phyloP scores from a whole-genome alignment of 345 rosid genomes.

The Moringa oleifera region DNA sequence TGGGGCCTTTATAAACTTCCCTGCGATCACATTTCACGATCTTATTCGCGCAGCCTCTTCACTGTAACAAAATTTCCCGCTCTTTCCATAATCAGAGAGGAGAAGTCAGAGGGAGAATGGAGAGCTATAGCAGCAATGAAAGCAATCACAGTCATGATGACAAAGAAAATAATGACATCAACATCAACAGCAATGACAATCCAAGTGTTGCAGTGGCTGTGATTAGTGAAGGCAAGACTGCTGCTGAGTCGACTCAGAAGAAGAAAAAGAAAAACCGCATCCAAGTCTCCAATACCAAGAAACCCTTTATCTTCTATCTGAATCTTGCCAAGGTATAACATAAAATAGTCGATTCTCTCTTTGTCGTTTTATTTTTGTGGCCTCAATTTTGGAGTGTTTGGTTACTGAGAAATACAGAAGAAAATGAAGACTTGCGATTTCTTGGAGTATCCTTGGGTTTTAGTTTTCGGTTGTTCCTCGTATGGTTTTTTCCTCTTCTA shows the following conservation, averaged over 20 bases:
- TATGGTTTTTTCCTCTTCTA: not conserved
- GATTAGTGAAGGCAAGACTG: not conserved
- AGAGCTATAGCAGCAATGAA: too few relatives aligned
- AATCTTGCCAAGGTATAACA: constrained; percentile 30
- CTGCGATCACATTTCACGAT: not conserved
- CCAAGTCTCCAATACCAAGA: constrained; percentile 32
- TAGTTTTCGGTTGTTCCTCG: too few relatives aligned
- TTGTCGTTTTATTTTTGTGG: too few relatives aligned
- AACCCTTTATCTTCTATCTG: constrained; percentile 35
- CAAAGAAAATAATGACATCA: not conserved
- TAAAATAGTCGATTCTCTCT: not conserved
- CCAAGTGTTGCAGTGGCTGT: not conserved
- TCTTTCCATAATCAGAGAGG: not conserved
- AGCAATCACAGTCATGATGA: too few relatives aligned
- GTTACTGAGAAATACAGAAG: too few relatives aligned
- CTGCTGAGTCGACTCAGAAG: not conserved
- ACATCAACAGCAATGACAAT: not conserved
- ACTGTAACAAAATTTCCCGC: not conserved
- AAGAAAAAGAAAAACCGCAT: constrained; percentile 17
- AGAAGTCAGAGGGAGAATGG: not conserved
- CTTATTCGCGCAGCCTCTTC: not conserved
- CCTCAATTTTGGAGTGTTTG: too few relatives aligned
- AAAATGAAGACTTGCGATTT: too few relatives aligned
- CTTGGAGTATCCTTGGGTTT: too few relatives aligned
- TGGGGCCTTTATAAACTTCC: not conserved